These are phyloP conservation scores for Suhomyces wounanorum DNA, from an alignment of 1,139 yeast genomes.

Conservation along the genomic window DNA sequence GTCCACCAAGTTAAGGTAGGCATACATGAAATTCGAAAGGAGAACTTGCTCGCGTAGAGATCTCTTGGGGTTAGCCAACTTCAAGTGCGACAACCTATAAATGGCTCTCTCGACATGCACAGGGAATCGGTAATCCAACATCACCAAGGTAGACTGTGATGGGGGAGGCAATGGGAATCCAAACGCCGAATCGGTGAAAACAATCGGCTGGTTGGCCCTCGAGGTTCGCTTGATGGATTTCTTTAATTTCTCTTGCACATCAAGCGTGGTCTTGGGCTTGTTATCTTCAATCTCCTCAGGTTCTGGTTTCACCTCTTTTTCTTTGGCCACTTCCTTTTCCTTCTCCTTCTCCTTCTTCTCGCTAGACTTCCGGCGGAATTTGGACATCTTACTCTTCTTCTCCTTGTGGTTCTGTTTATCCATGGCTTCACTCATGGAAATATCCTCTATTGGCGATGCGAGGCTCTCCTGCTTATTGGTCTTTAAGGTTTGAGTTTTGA, in stretches of 20 bases:
- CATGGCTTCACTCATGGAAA: constrained; percentile 10
- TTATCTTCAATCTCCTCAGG: constrained; percentile 12
- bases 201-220: constrained; percentile 66
- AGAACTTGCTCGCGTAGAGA: constrained; percentile 90
- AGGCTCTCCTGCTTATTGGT: constrained; percentile 3
- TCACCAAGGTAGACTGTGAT: constrained; percentile 69
- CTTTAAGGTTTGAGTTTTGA: constrained; percentile 3
- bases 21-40: constrained; percentile 94
- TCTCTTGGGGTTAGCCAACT: constrained; percentile 89
- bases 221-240: constrained; percentile 47
- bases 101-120: constrained; percentile 95
- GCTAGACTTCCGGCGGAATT: constrained; percentile 3
- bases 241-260: constrained; percentile 49
- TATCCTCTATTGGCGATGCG: constrained; percentile 13
- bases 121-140: constrained; percentile 86
- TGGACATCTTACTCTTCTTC: constrained; percentile 13
- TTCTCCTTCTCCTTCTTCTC: constrained; percentile 4
- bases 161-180: constrained; percentile 86
- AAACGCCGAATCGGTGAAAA: constrained; percentile 79
- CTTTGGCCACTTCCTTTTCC: constrained; percentile 11
- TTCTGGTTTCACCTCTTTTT: constrained; percentile 12
- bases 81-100: constrained; percentile 86
- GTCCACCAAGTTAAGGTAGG: constrained; percentile 90
- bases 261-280: constrained; percentile 41
- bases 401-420: constrained; percentile 10